Evolutionary conservation across 345 rosid genomes (phyloP).

Genomic region (Dipteronia dyeriana): DNA sequence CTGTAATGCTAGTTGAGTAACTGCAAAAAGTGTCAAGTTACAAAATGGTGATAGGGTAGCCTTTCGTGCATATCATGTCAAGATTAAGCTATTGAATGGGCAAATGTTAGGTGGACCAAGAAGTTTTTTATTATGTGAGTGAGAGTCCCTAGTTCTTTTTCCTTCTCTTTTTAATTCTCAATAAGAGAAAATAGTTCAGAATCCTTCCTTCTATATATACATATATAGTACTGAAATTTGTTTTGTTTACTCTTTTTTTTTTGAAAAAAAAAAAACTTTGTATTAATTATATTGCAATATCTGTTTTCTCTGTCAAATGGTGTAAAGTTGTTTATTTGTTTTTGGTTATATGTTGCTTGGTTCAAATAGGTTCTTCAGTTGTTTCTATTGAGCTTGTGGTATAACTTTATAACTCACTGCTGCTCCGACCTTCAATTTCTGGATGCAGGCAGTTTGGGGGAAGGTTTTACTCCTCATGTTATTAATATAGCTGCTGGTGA

Average conservation of each 20-base stretch:
- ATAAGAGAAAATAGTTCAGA: background rate
- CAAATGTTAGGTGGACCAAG: background rate
- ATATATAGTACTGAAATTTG: background rate
- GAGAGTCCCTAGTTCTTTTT: background rate
- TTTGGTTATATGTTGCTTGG: background rate
- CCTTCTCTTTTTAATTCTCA: too few species aligned
- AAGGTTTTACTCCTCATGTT: conserved; percentile 77
- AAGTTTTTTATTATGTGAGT: background rate
- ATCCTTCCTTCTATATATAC: background rate
- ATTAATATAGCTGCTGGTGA: conserved; percentile 76
- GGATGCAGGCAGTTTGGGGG: conserved; percentile 69
- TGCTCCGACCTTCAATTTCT: conserved; percentile 12
- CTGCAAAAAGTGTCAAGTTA: background rate
- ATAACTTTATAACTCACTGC: conserved; percentile 4
- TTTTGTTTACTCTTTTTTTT: background rate
- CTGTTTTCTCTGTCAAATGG: background rate
- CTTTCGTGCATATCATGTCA: background rate
- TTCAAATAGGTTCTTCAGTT: background rate
- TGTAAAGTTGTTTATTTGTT: background rate
- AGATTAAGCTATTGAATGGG: background rate
- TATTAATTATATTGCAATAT: background rate
- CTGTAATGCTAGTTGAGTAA: background rate
- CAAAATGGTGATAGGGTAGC: background rate
- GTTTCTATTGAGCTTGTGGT: background rate
- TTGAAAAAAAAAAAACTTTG: too few species aligned